phyloP scores from a whole-genome alignment of 768 basidiomycete genomes.

The Terana coerulea region DNA sequence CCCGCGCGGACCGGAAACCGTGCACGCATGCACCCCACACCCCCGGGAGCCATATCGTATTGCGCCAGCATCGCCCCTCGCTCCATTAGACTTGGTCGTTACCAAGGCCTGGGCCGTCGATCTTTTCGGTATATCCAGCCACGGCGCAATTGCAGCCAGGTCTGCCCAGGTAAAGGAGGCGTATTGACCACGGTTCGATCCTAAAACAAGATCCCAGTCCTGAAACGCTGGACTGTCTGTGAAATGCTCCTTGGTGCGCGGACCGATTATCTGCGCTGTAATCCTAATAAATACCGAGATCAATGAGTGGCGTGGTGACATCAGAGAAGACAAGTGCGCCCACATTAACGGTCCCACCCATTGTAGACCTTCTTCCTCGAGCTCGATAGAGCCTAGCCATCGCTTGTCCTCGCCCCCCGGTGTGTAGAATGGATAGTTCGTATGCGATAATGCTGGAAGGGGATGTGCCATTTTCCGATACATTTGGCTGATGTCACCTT shows the following conservation, averaged over 20 bases:
- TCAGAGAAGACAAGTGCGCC: too few species aligned
- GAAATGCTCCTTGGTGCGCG: conserved; percentile 35
- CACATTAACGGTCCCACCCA: conserved; percentile 78
- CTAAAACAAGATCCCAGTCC: conserved; percentile 46
- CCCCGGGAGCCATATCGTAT: too few species aligned
- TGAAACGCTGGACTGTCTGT: conserved; percentile 36
- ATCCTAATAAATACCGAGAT: conserved; percentile 39
- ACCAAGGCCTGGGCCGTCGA: conserved; percentile 73
- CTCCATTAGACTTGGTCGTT: conserved; percentile 27
- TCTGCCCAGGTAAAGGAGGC: conserved; percentile 70
- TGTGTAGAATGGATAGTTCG: conserved; percentile 71
- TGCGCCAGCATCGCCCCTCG: not conserved
- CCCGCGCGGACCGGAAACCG: not conserved
- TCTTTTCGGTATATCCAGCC: conserved; percentile 70
- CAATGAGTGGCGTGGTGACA: not conserved
- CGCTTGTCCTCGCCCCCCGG: conserved; percentile 65
- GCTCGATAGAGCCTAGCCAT: conserved; percentile 49
- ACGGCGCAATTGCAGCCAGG: conserved; percentile 69
- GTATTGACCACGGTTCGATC: conserved; percentile 53
- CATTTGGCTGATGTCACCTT: conserved; percentile 15
- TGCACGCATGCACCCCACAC: not conserved
- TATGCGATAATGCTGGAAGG: conserved; percentile 49
- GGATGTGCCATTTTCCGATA: conserved; percentile 52
- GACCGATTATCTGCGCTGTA: conserved; percentile 52
- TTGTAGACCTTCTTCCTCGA: conserved; percentile 55